Conservation (phyloP, 139 green algal genomes). For the Chara braunii region DNA sequence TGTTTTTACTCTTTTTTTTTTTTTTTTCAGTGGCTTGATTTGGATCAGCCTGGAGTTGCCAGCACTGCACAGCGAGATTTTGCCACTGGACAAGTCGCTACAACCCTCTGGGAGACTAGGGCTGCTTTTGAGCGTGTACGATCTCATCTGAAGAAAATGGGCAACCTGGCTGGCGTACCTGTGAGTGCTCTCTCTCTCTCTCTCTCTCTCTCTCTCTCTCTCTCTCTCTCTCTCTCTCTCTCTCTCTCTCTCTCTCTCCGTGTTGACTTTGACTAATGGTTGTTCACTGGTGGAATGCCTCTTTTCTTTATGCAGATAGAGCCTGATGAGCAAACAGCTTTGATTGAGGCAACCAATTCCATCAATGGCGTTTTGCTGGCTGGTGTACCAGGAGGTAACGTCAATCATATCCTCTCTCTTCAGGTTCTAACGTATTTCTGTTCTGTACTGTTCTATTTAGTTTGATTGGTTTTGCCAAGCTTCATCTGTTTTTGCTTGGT, state of each 20-base stretch:
- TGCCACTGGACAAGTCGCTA: no score
- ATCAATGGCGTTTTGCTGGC: slow-evolving; percentile 8
- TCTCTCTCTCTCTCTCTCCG: background rate
- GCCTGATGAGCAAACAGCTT: background rate
- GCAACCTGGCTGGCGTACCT: slow-evolving; percentile 5
- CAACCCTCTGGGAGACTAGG: no score
- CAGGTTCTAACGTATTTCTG: background rate
- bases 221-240: background rate
- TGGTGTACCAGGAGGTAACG: slow-evolving; percentile 3
- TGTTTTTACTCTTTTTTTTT: no score
- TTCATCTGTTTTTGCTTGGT: no score
- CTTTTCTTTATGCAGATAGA: slow-evolving; percentile 21
- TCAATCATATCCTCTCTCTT: background rate
- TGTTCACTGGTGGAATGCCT: background rate
- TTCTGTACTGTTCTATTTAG: no score
- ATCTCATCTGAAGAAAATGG: slow-evolving; percentile 11
- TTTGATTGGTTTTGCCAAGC: no score
- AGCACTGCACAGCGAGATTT: no score
- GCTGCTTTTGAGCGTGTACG: slow-evolving; percentile 2
- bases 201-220: background rate
- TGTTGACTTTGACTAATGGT: background rate
- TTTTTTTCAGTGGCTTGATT: no score
- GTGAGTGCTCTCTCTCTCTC: background rate
- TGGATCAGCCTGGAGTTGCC: no score
- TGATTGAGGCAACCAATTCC: slow-evolving; percentile 17